phyloP scores from a whole-genome alignment of 371 early-diverging fungal species.

The Chytridium lagenaria region DNA sequence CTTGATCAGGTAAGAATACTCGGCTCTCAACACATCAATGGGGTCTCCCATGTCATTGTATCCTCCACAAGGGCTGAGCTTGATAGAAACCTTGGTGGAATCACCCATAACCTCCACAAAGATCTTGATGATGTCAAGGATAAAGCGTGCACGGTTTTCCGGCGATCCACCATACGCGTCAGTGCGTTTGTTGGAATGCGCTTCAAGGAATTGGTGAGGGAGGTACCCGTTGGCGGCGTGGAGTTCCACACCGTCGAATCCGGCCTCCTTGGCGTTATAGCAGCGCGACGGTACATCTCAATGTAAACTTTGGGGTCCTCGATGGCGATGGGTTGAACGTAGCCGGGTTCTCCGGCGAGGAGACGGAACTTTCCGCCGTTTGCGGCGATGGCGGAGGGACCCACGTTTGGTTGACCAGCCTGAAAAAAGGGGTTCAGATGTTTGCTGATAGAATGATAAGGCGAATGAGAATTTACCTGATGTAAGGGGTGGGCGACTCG shows the following conservation, averaged over 20 bases:
- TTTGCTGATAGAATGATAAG: no score
- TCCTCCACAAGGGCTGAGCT: constrained; percentile 31
- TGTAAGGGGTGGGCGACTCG: constrained; percentile 27
- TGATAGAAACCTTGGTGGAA: constrained; percentile 32
- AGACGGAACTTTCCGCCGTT: constrained; percentile 35
- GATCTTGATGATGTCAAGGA: constrained; percentile 65
- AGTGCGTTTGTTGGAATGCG: constrained; percentile 27
- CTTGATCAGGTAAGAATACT: constrained; percentile 31
- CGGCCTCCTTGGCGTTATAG: constrained; percentile 38
- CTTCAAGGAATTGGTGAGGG: constrained; percentile 35
- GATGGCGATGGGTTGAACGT: constrained; percentile 33
- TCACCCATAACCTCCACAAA: constrained; percentile 61
- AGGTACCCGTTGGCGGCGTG: constrained; percentile 46
- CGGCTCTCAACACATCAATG: not conserved
- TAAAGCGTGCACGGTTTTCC: constrained; percentile 77
- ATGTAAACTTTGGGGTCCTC: constrained; percentile 26
- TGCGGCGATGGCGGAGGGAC: constrained; percentile 47
- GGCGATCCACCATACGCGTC: constrained; percentile 67
- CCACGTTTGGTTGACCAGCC: constrained; percentile 35
- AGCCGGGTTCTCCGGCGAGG: constrained; percentile 31
- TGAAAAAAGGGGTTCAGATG: constrained; percentile 4
- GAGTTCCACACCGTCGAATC: constrained; percentile 50
- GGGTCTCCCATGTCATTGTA: constrained; percentile 39
- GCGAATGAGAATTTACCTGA: no score
- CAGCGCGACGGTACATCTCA: constrained; percentile 23